Percentiles rank a stretch among this genome's conserved stretches.
These are phyloP conservation scores for Puccinellia tenuiflora DNA, from an alignment of 176 grass and related monocot species.

Conservation along the genomic window DNA sequence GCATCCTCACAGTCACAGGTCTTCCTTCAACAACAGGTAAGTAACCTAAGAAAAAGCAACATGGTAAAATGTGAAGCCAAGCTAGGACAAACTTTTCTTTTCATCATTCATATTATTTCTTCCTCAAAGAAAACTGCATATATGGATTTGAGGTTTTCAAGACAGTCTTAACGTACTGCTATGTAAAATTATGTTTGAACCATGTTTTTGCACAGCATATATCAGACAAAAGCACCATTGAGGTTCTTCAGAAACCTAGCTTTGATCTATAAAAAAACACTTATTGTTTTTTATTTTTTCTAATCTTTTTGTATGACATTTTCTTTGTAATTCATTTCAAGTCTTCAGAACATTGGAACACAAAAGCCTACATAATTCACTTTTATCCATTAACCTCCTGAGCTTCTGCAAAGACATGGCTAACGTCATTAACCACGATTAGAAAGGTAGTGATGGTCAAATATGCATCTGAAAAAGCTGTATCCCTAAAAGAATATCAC, in stretches of 20 bases:
- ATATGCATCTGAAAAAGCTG: not conserved
- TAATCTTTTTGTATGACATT: not conserved
- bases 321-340: not conserved
- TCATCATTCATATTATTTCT: not conserved
- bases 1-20: conserved; percentile 81
- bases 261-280: not conserved
- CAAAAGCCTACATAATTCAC: not conserved
- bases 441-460: not conserved
- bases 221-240: not conserved
- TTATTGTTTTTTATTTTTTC: not conserved
- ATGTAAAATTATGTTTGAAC: not conserved
- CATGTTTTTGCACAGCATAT: not conserved
- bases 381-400: not conserved
- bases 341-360: not conserved
- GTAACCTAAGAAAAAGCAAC: conserved; percentile 49
- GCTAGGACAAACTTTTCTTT: too few species aligned
- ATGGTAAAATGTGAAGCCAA: not conserved
- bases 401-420: not conserved
- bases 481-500: not conserved
- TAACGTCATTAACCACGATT: not conserved
- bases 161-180: not conserved
- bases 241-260: not conserved
- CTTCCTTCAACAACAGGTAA: conserved; percentile 76
- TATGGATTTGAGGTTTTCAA: not conserved
- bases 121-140: not conserved